A percentile compares a stretch with the other conserved stretches of the same genome.
Conservation (phyloP, 495 filamentous ascomycete genomes). For the Trichoderma gamsii region DNA sequence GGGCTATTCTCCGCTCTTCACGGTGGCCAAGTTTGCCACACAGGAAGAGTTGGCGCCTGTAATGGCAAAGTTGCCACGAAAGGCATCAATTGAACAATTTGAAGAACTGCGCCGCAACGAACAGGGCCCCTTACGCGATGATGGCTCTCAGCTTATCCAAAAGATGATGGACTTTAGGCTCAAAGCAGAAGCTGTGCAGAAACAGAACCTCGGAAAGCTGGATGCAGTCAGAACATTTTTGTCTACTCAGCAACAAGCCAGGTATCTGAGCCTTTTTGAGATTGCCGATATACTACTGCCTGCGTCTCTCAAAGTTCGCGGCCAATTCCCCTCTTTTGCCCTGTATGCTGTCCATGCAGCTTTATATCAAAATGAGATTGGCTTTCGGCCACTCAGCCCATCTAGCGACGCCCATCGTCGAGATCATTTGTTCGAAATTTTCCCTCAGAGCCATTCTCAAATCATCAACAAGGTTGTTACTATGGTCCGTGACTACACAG, state of each 20-base stretch:
- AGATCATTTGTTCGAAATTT: constrained; percentile 36
- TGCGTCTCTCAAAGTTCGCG: constrained; percentile 39
- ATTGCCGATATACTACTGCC: constrained; percentile 50
- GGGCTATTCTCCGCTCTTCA: constrained; percentile 47
- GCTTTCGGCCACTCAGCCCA: constrained; percentile 29
- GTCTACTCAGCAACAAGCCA: constrained; percentile 42
- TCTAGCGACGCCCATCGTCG: constrained; percentile 27
- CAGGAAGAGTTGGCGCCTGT: constrained; percentile 52
- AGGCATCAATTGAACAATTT: constrained; percentile 21
- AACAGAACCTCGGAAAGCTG: constrained; percentile 43
- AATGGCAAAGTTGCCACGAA: constrained; percentile 54
- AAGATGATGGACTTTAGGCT: constrained; percentile 48
- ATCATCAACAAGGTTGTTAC: constrained; percentile 26
- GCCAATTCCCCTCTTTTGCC: constrained; percentile 43
- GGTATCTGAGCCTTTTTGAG: constrained; percentile 56
- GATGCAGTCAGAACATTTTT: constrained; percentile 37
- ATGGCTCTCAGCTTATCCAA: constrained; percentile 43
- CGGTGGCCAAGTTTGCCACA: constrained; percentile 57
- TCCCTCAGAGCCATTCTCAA: constrained; percentile 26
- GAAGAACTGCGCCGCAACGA: constrained; percentile 37
- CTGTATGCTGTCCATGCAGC: constrained; percentile 66
- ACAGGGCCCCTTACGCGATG: constrained; percentile 48
- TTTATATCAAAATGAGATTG: constrained; percentile 49
- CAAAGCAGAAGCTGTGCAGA: constrained; percentile 46
- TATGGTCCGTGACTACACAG: constrained; percentile 30